Conservation (phyloP, 202 grass and related monocot genomes). For the Saccharum hybrid region DNA sequence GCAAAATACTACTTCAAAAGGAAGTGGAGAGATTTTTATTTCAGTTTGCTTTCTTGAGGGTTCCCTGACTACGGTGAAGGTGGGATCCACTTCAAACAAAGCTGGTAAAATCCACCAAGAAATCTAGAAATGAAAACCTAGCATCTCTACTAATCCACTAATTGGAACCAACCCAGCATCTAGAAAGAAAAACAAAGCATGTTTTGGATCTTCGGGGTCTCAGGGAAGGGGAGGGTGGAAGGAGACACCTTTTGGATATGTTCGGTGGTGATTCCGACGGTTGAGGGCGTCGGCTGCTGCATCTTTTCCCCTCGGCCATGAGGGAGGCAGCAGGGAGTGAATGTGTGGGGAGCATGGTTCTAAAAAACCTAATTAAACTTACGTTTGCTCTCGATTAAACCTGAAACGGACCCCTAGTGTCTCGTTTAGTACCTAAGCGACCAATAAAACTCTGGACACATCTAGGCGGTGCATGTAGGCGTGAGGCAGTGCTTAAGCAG, state of each 20-base stretch:
- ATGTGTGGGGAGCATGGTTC: neutral
- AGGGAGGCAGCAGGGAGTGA: neutral
- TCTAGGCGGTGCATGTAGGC: no score
- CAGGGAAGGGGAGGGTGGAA: neutral
- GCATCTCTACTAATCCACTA: neutral
- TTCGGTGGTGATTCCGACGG: neutral
- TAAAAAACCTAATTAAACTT: no score
- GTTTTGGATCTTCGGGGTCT: neutral
- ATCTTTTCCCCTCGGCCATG: neutral
- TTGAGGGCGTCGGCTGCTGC: neutral
- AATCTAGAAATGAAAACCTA: neutral
- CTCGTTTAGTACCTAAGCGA: no score
- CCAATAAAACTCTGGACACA: no score
- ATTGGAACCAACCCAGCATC: neutral
- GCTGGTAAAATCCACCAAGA: neutral
- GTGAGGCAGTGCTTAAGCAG: no score
- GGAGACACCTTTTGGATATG: neutral
- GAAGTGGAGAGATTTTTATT: neutral
- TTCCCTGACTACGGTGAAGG: neutral
- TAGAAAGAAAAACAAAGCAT: neutral
- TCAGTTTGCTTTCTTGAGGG: neutral
- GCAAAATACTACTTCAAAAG: neutral
- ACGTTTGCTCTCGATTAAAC: no score
- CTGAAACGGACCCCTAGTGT: no score
- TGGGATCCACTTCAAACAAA: neutral